Percentiles rank a stretch among this genome's conserved stretches.
These are phyloP conservation scores for Lipomyces mesembrius DNA, from an alignment of 805 yeast species.

Conservation along the genomic window DNA sequence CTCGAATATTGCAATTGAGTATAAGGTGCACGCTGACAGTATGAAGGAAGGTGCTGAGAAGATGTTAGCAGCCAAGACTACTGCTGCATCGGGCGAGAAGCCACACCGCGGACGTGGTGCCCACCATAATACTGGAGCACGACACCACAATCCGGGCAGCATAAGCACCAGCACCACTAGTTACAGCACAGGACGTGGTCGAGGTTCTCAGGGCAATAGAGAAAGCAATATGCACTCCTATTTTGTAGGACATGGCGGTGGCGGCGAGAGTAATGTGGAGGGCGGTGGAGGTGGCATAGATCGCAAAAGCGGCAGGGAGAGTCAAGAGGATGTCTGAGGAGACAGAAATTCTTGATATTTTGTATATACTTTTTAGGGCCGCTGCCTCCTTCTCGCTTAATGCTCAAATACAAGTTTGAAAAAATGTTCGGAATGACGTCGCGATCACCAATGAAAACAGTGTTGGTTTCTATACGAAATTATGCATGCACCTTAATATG, in stretches of 20 bases:
- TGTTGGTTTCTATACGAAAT: too few relatives aligned
- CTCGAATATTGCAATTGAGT: conserved; percentile 37
- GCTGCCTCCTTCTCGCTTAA: too few relatives aligned
- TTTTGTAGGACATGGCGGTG: background rate
- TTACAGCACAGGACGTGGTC: background rate
- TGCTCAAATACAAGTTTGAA: too few relatives aligned
- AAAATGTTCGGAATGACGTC: too few relatives aligned
- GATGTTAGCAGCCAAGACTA: conserved; percentile 21
- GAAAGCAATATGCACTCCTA: background rate
- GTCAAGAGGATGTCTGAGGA: background rate
- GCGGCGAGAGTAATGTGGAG: conserved; percentile 1
- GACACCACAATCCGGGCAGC: conserved; percentile 1
- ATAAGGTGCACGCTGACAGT: conserved; percentile 44
- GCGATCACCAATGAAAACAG: too few relatives aligned
- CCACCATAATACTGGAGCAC: conserved; percentile 8
- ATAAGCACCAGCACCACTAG: background rate
- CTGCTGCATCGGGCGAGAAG: conserved; percentile 21
- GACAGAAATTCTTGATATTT: background rate
- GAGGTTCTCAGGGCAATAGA: background rate
- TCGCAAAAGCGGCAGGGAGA: background rate
- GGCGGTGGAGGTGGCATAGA: background rate
- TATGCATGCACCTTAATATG: too few relatives aligned
- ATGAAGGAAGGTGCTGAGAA: conserved; percentile 40
- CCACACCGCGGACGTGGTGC: conserved; percentile 19
- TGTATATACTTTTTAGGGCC: background rate